Evolutionary conservation across 2,329 filamentous ascomycete genomes (phyloP), one percentile per base, ranked within the genome.

Genomic region (Trichophyton equinum): DNA sequence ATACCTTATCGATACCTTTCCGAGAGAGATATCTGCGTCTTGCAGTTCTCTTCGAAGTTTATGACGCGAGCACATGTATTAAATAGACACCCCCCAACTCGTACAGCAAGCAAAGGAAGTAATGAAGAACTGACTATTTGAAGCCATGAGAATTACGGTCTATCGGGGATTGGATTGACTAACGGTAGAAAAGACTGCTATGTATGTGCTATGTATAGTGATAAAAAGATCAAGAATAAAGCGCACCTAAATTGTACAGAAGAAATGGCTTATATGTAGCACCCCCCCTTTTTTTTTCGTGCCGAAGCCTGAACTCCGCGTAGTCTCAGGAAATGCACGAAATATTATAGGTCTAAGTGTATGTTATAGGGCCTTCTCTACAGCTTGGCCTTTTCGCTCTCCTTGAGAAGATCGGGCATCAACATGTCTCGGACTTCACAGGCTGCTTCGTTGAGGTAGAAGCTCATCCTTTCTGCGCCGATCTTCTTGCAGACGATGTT

Each of bases 401-500:
- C 85, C 38, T 72, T 70, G 38, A 68, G 65, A 51, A 96, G 75
- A 55, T 88, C 90, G 22, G 89, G 87, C 70, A 89, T 77, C 73
- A 99, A 82, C 60, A 99, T 76, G 67, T 96, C 91, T 65, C 91
- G 83, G 73, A 99, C 85, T 65, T 99, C 94, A 64, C 85, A 82
- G 1, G 92, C 94, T 0, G 94, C 92, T 77, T 99, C 94, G 70
- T 91, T 95, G 66, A 99, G 79, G 77, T 90, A 99, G 81, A 92
- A 89, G 76, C 89, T 94, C 92, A 99, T 96, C 67, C 88, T 86
- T 69, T 94, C 85, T 71, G 87, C 89, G 51, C 92, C 94, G 57
- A 96, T 79, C 61, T 88, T 85, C 82, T 97, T 99, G 73, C 88
- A 94, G 66, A 95, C 91, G 67, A 99, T 85, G 77, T 99, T 99